Conservation (phyloP, 345 rosid species). For the Populus deltoides region DNA sequence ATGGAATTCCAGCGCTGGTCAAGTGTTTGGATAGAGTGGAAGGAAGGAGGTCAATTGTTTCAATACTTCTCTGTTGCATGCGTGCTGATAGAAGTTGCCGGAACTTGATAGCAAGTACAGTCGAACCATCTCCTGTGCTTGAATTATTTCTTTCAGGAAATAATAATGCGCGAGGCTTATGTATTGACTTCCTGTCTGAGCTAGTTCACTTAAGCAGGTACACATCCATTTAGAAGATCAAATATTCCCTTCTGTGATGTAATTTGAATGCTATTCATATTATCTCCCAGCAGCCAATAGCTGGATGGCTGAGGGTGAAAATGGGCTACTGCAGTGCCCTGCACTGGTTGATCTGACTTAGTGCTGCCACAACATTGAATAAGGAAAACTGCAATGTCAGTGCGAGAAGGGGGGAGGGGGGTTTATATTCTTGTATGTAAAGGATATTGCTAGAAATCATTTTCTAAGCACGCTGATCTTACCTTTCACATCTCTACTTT, state of each 20-base stretch:
- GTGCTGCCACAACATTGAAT: background rate
- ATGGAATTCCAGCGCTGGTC: conserved; percentile 51
- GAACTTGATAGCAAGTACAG: conserved; percentile 42
- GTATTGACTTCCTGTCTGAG: conserved; percentile 53
- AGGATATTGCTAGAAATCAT: no score
- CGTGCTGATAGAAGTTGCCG: conserved; percentile 52
- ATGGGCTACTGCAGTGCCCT: background rate
- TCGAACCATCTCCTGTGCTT: conserved; percentile 49
- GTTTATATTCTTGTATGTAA: no score
- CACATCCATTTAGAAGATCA: background rate
- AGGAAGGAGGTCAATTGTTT: conserved; percentile 41
- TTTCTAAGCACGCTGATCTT: no score
- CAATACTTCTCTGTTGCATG: conserved; percentile 53
- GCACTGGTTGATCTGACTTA: no score
- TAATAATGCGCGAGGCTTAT: conserved; percentile 46
- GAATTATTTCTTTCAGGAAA: conserved; percentile 54
- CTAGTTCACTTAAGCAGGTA: conserved; percentile 58
- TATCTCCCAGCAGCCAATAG: background rate
- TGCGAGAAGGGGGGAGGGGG: no score
- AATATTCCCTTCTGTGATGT: background rate
- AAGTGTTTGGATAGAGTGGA: conserved; percentile 49
- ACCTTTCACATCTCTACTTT: no score
- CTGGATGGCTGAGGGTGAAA: background rate
- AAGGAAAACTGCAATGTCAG: background rate
- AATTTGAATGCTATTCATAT: background rate